Base-by-base conservation (phyloP, 805 yeast genomes). In the Starmerella kuoi region DNA sequence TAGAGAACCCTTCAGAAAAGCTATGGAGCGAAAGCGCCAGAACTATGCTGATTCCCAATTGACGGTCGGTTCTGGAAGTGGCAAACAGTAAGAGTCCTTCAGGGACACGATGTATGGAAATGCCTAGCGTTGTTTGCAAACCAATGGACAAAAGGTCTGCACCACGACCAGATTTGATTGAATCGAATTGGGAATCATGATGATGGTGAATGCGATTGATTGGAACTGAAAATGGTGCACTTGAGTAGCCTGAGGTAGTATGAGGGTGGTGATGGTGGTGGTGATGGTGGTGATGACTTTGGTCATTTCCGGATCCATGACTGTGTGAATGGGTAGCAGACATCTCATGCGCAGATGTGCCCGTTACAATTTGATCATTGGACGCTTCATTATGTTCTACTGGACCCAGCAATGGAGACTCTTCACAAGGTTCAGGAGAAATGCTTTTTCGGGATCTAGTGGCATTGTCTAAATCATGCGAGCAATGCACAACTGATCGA, bases 71-170 rank as follows among this genome's bases (percentile, higher is more conserved):
- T 44, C 66, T 65, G 2, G 85, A 70, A 0, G 91, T 86, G 26
- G 80, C 81, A 58, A 74, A 88, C 35, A 93, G 79, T 41, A 88
- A 76, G 55, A 88, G 83, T 0, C 98, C 98, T 61, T 88, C 98
- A 0, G 98, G 98, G 21, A 88, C 68, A 58, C 91, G 87, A 63
- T 88, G 98, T 23, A 91, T 62, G 0, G 93, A 73, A 23, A 88
- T 74, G 0, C 94, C 97, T 38, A 87, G 59, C 5, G 87, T 76
- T 0, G 97, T 88, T 59, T 91, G 96, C 19, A 91, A 59, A 3
- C 95, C 96, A 44, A 88, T 85, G 4, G 94, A 74, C 9, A 88
- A 61, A n/a, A 88, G 62, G 44, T 83, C 70, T 0, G 93, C 78
- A 2, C n/a, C 22, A 18, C 21, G 7, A 18, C 24, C 37, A 8